Conservation (phyloP, 2,329 filamentous ascomycete genomes). For the Beauveria sp. region DNA sequence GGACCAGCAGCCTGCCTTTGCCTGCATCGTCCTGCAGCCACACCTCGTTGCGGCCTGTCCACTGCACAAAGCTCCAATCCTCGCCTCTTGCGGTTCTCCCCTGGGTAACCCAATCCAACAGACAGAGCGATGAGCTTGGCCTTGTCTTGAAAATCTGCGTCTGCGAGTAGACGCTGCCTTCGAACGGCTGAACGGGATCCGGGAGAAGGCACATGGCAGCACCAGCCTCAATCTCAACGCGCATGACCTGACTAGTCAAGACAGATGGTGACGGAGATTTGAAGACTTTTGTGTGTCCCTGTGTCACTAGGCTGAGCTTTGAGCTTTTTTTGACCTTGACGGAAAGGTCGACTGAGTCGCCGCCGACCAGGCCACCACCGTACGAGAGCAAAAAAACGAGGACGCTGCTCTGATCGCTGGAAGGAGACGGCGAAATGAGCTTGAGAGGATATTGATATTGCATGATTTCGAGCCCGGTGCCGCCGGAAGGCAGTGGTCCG, state of each 20-base stretch:
- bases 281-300: conserved; percentile 93
- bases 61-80: conserved; percentile 74
- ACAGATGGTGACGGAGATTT: conserved; percentile 57
- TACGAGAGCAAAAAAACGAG: conserved; percentile 90
- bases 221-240: conserved; percentile 40
- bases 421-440: conserved; percentile 71
- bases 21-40: conserved; percentile 41
- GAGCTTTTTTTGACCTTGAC: conserved; percentile 58
- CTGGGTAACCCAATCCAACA: conserved; percentile 91
- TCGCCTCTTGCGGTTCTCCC: conserved; percentile 80
- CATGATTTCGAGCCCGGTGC: conserved; percentile 64
- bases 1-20: conserved; percentile 60
- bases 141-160: conserved; percentile 66
- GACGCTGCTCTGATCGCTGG: conserved; percentile 57
- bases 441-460: conserved; percentile 94
- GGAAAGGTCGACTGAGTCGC: conserved; percentile 70
- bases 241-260: conserved; percentile 50
- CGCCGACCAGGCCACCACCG: conserved; percentile 84
- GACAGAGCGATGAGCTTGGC: conserved; percentile 57
- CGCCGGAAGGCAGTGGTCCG: conserved; percentile 61
- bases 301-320: conserved; percentile 59
- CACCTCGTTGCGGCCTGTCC: conserved; percentile 84
- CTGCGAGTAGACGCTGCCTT: conserved; percentile 76
- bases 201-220: conserved; percentile 64
- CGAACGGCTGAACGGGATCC: conserved; percentile 90